phyloP scores from a whole-genome alignment of 495 filamentous ascomycete species.

The Neohortaea acidophila region DNA sequence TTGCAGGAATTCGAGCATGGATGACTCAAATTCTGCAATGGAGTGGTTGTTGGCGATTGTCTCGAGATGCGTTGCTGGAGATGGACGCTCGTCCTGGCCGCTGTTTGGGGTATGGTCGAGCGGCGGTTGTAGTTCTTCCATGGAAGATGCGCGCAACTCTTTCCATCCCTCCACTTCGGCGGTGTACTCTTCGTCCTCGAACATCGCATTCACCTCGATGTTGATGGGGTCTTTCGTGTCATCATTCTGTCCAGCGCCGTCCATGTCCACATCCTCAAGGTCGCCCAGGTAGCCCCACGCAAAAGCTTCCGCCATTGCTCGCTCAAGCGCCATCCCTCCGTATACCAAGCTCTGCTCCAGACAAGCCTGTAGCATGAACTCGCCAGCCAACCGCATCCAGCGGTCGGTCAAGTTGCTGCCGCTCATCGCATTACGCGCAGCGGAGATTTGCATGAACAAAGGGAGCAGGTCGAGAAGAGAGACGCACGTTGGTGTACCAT shows the following conservation, averaged over 20 bases:
- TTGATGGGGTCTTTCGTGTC: background rate
- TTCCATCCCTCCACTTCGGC: slow-evolving; percentile 20
- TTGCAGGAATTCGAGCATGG: slow-evolving; percentile 17
- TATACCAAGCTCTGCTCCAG: slow-evolving; percentile 33
- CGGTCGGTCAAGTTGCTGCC: slow-evolving; percentile 18
- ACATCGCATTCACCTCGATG: slow-evolving; percentile 21
- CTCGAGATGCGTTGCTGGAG: slow-evolving; percentile 6
- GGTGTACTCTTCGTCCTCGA: slow-evolving; percentile 15
- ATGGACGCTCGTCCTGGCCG: too few relatives aligned
- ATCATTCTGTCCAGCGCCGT: background rate
- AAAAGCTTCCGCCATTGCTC: slow-evolving; percentile 9
- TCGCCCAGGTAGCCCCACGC: slow-evolving; percentile 9
- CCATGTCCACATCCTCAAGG: background rate
- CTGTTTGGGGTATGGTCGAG: slow-evolving; percentile 6
- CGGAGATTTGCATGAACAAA: slow-evolving; percentile 36
- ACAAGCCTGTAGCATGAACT: slow-evolving; percentile 37
- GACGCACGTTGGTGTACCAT: slow-evolving; percentile 17
- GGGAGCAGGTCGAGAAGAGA: slow-evolving; percentile 31
- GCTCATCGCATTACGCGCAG: slow-evolving; percentile 14
- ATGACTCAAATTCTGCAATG: slow-evolving; percentile 16
- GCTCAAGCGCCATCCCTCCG: slow-evolving; percentile 18
- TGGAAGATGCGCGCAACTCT: slow-evolving; percentile 3
- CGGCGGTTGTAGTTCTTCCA: background rate
- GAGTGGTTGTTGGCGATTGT: slow-evolving; percentile 5
- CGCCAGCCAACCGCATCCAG: slow-evolving; percentile 33